These are phyloP conservation scores for Oxyria digyna DNA, from an alignment of 148 eudicot species.

Conservation along the genomic window DNA sequence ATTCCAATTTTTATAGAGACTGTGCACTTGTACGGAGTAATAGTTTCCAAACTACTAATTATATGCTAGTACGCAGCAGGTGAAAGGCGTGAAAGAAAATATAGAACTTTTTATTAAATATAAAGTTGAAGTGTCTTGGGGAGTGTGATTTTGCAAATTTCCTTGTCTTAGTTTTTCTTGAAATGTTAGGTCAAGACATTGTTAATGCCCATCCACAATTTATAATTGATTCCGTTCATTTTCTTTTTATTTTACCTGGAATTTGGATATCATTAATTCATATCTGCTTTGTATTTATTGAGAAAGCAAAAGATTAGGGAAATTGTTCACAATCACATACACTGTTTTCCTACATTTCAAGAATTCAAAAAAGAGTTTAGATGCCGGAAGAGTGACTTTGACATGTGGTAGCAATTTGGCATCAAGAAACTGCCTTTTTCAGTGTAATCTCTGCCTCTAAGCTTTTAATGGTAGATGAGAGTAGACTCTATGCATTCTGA, in stretches of 20 bases:
- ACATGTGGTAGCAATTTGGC: neutral
- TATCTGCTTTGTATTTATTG: neutral
- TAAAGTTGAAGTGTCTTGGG: neutral
- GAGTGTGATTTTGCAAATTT: neutral
- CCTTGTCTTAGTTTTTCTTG: neutral
- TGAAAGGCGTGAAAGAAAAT: neutral
- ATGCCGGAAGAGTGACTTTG: neutral
- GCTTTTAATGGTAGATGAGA: neutral
- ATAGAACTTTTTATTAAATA: neutral
- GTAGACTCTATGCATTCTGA: neutral
- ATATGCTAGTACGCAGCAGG: neutral
- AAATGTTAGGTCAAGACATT: neutral
- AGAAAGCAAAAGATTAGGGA: neutral
- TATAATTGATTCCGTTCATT: neutral
- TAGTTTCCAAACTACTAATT: neutral
- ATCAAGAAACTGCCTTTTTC: neutral
- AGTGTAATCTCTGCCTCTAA: neutral
- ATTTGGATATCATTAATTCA: neutral
- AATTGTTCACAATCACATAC: neutral
- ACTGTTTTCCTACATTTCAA: neutral
- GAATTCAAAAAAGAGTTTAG: neutral
- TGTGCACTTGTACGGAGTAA: neutral
- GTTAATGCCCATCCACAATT: neutral
- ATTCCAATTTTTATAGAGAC: neutral
- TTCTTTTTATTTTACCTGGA: neutral